Base-by-base conservation (phyloP, 495 filamentous ascomycete genomes). In the Penicillium bovifimosum region DNA sequence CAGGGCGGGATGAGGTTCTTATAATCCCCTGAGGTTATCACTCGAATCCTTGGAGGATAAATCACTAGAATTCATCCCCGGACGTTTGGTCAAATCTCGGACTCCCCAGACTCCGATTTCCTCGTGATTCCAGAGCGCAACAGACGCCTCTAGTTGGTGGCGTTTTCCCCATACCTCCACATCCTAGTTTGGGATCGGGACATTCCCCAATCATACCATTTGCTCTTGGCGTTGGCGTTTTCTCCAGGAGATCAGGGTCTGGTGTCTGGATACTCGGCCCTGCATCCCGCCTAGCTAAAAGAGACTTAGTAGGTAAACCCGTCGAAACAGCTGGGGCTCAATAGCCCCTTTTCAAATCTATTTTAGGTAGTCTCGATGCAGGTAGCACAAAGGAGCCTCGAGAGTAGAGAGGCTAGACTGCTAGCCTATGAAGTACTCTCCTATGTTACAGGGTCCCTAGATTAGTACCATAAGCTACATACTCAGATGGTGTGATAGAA, bases 121-220 rank as follows among this genome's bases (percentile, higher is more conserved):
- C 59, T 50, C 57, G 59, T 55, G 53, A 60, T 59, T 48, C 50
- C 31, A 18, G 51, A 45, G 18, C 53, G 53, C 44, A 56, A 28
- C 38, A 56, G 35, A 24, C 31, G 44, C 47, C 42, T 47, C 40
- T 34, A 54, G 46, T 34, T 28, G 43, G 61, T 64, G 61, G 59
- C 61, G 46, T 56, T 24, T 47, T 50, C 51, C 16, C 9, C 45
- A 43, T 24, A 52, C 58, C 55, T 64, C 61, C 61, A 58, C 58
- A 54, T 64, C 56, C 62, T 55, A 45, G 57, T 64, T 52, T 52
- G 59, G 58, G 59, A 57, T 11, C 47, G 59, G 55, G 40, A 41
- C 14, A 38, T 53, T 54, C 58, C 43, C 59, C 58, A 63, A 50
- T 63, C 36, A 58, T 53, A 55, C 45, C 52, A 55, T 27, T 27